Base-by-base conservation (phyloP, 805 yeast genomes). In the Ogataea nakhonphanomensis region DNA sequence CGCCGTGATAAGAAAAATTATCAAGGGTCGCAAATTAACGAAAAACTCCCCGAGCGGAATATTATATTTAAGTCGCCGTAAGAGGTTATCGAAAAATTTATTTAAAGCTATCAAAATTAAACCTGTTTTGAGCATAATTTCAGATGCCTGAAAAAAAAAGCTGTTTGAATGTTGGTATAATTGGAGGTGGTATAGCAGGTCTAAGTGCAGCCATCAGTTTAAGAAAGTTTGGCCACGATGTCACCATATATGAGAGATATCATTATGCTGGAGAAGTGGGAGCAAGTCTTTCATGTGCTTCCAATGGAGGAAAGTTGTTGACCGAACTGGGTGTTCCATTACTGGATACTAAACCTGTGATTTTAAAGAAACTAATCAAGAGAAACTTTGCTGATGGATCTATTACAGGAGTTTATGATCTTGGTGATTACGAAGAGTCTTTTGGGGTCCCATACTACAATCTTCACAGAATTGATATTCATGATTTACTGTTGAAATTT, bases 211-310 rank as follows among this genome's bases (percentile, higher is more conserved):
- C 59, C 8, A 34, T 57, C 8, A 50, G 59, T 22, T 25, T 58
- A 37, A 45, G 61, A 33, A 46, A 55, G 37, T 50, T 37, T 24
- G 62, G 62, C 20, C 61, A 56, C 39, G 43, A 46, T 7, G 62
- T 57, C 8, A 50, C 45, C 20, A 48, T 58, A 12, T 58, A 50
- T 39, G 63, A 58, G 40, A 37, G 61, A 31, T 57, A 57, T 33
- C 57, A 57, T 31, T 58, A 46, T 27, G 59, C 54, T 7, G 62
- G 62, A 8, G 63, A 58, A 41, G 62, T 58, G 8, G 63, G 63
- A 10, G 63, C 62, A 21, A 55, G 62, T 8, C 45, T 59, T 22
- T 54, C 59, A 4, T 55, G 56, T 47, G 63, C 64, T 27, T 56
- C 62, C 10, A 59, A 59, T 35, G 63, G 63, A 7, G 62, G 63